Evolutionary conservation across 2,329 filamentous ascomycete species (phyloP), one percentile per base, ranked within the genome.

Genomic region (Orbilia quercus): DNA sequence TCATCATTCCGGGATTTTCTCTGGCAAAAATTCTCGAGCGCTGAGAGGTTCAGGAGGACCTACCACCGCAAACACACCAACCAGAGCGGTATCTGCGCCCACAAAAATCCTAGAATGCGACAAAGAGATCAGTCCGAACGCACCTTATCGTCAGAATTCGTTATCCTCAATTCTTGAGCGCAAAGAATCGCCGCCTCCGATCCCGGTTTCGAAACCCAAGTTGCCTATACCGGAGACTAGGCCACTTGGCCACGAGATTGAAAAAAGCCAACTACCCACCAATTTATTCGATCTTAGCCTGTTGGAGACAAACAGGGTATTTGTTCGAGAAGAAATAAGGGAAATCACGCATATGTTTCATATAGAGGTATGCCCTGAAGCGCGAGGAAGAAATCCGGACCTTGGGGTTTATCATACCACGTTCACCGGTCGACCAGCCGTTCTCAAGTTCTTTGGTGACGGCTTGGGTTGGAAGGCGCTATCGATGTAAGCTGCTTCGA

Each of bases 401-500:
- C 55, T 40, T 5, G 64, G 64, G 0, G 55, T 69, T 22, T 69
- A 60, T 34, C 62, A 69, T 34, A 69, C 64, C 2, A 69, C 55
- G 20, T 69, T 60, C 16, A 60, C 64, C 2, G 64, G 64, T 6
- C 7, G 48, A 22, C 55, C 55, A 6, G 64, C 64, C 3, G 48
- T 69, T 1, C 34, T 69, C 28, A 69, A 69, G 23, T 69, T 69
- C 12, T 69, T 69, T 50, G 64, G 64, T 5, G 64, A 69, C 55
- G 64, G 55, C 4, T n/a, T 69, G 38, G 64, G 64, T n/a, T 55
- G 47, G 55, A 31, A 48, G 7, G 64, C 42, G 25, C 18, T 55
- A 23, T 60, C 55, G 16, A 69, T 69, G 64, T 62, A 48, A 16
- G 48, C n/a, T 28, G 2, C 12, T 34, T 31, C 20, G 14, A 62